Evolutionary conservation across 2,329 filamentous ascomycete genomes (phyloP), one percentile per base, ranked within the genome.

Genomic region (Exophiala sp.): DNA sequence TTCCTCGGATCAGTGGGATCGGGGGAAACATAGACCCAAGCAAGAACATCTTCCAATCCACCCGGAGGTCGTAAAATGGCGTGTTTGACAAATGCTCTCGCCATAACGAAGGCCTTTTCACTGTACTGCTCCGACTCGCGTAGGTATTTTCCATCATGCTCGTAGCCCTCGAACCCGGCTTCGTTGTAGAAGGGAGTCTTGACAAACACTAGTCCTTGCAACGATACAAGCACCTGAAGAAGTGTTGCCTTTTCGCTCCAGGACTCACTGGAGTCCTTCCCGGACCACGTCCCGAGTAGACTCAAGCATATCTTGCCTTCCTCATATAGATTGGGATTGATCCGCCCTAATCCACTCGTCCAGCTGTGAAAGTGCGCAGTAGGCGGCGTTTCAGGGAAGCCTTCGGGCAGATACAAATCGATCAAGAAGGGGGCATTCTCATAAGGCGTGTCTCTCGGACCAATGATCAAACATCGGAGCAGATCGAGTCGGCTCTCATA

Each of bases 291-390:
- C 10, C 78, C 78, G 3, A 82, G 64, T 18, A 82, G 62, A 53
- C 73, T 77, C 13, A 82, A 65, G 58, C 80, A 82, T 24, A 82
- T 80, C 59, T 77, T 80, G 19, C 79, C 79, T 52, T 81, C 75
- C 56, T 82, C 78, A 62, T 82, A 82, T 1, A 83, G 64, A 56
- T 83, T 83, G 0, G 79, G 79, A 55, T 82, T 83, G 19, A 82
- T 68, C n/a, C 70, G 68, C 1, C 75, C 76, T 18, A 71, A 63
- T 1, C 72, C 72, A 47, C 69, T 63, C 0, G 75, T 78, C 78
- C 78, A 82, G 43, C 73, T 78, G 62, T 82, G 78, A 62, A 82
- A 83, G 63, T 71, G 76, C 1, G 73, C 73, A n/a, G 66, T 63
- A 0, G 79, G 79, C 2, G 79, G 75, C 2, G 65, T 60, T n/a